Evolutionary conservation across 306 rosid species (phyloP).

Genomic region (Erythrophleum fordii): DNA sequence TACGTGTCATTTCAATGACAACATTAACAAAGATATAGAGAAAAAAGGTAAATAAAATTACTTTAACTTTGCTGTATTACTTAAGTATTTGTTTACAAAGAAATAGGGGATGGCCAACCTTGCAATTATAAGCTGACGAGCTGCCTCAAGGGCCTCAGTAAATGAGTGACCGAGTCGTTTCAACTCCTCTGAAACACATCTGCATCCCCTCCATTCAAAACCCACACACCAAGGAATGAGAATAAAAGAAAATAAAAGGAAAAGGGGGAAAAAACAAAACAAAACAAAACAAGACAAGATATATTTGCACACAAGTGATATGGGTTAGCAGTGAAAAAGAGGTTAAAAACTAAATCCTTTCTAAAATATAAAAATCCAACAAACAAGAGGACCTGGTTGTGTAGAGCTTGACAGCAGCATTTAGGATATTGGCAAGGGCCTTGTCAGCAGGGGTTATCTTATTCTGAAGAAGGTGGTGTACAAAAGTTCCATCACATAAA

Average conservation of each 20-base stretch:
- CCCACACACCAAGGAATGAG: conserved; percentile 30
- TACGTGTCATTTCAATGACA: neutral
- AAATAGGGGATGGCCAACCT: conserved; percentile 45
- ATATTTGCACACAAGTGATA: too few species aligned
- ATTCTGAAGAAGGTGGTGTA: conserved; percentile 69
- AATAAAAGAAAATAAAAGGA: neutral
- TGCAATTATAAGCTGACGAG: conserved; percentile 59
- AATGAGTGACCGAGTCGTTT: conserved; percentile 61
- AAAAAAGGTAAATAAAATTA: neutral
- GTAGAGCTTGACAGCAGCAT: conserved; percentile 72
- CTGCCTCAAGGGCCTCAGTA: conserved; percentile 65
- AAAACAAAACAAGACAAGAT: neutral
- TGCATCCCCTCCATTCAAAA: conserved; percentile 39
- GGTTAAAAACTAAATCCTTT: neutral
- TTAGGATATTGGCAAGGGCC: conserved; percentile 59
- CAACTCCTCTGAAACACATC: conserved; percentile 77
- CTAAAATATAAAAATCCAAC: neutral
- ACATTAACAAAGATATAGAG: neutral
- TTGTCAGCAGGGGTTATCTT: conserved; percentile 70
- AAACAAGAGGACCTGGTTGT: conserved; percentile 61
- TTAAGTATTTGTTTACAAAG: neutral
- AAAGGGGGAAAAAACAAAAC: neutral
- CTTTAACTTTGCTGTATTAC: neutral
- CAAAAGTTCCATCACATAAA: conserved; percentile 80
- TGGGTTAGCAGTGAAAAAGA: neutral